Base-by-base conservation (phyloP, 306 rosid genomes). In the Bauhinia variegata region DNA sequence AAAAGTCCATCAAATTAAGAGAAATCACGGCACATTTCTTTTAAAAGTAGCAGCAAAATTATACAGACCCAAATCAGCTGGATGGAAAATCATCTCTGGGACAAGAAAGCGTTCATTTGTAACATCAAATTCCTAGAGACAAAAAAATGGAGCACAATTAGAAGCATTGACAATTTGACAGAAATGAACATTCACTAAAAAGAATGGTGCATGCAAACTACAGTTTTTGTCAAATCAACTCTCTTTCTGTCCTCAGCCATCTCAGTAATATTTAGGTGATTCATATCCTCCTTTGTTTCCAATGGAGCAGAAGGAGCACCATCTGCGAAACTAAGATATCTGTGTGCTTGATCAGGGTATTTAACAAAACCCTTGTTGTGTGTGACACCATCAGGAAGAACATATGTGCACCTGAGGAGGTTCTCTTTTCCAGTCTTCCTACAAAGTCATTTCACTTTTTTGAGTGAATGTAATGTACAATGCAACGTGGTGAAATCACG, bases 11-110 rank as follows among this genome's bases (percentile, higher is more conserved):
- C 66, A 71, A 54, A 56, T 54, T 19, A 55, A 49, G 11, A 10
- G 39, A 41, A 42, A 56, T 32, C 5, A 43, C 41, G 49, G 3
- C 30, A n/a, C 1, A 9, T 43, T 49, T 39, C 63, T 33, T 17
- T 63, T 32, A 39, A 36, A 65, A 52, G 43, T 8, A 52, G 23
- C 23, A 43, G 39, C n/a, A 54, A 16, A 63, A 23, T 12, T 50
- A 73, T 47, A 79, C 88, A 62, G 11, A 89, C 97, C 98, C 71
- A 93, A 75, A 89, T 93, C 96, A 56, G 96, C 88, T 44, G 98
- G 98, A 70, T 83, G 96, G 76, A 93, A 93, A 47, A 93, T 78
- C 98, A 93, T 93, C 87, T 93, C 98, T 0, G 98, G 96, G 23
- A 89, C 97, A 64, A 93, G 96, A 85, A 93, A 89, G 12, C 98